Evolutionary conservation across 2,329 filamentous ascomycete species (phyloP).

Genomic region (Verticillium dahliae): DNA sequence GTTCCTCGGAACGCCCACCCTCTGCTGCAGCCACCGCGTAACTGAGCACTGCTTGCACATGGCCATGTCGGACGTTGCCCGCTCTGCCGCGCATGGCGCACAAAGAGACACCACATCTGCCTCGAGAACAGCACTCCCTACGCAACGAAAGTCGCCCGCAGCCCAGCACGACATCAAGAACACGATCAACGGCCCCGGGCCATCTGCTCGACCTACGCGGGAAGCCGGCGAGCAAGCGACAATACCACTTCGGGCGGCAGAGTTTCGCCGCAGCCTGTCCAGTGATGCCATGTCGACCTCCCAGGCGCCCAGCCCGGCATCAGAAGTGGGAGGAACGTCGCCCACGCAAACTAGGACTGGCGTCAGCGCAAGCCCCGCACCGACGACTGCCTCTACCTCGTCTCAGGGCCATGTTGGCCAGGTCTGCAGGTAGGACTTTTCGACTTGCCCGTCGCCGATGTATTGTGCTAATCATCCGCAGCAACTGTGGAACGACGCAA

Average conservation of each 20-base stretch:
- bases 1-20: neutral
- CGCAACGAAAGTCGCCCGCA: slow-evolving; percentile 9
- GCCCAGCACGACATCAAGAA: neutral
- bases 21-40: neutral
- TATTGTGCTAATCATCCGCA: slow-evolving; percentile 30
- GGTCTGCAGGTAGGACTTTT: slow-evolving; percentile 58
- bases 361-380: slow-evolving; percentile 8
- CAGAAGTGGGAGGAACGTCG: slow-evolving; percentile 7
- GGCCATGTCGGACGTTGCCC: slow-evolving; percentile 12
- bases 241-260: neutral
- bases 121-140: slow-evolving; percentile 11
- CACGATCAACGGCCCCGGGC: neutral
- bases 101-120: slow-evolving; percentile 7
- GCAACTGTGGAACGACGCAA: slow-evolving; percentile 90
- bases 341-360: slow-evolving; percentile 4
- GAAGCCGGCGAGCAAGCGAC: neutral
- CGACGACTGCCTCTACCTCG: slow-evolving; percentile 3
- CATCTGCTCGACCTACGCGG: neutral
- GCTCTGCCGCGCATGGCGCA: slow-evolving; percentile 7
- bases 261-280: slow-evolving; percentile 7
- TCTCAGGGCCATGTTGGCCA: slow-evolving; percentile 46
- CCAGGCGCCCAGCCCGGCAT: slow-evolving; percentile 9
- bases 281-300: slow-evolving; percentile 9
- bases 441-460: neutral
- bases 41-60: slow-evolving; percentile 5